These are phyloP conservation scores for Fraxinus velutina DNA, from an alignment of 305 asterid genomes.

Conservation along the genomic window DNA sequence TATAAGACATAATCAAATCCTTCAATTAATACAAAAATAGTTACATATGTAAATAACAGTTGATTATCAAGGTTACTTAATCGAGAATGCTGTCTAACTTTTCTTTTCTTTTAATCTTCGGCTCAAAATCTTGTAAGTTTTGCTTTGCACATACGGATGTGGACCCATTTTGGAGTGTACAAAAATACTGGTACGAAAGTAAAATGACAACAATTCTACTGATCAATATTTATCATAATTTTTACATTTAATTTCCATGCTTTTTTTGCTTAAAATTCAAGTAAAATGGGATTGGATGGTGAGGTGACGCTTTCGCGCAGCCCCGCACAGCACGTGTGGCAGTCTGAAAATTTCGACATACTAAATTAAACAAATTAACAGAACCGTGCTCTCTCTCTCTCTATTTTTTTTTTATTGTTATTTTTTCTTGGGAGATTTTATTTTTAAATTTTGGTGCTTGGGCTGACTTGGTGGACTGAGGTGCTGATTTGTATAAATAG, in stretches of 20 bases:
- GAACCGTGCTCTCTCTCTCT: background rate
- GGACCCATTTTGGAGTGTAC: conserved; percentile 40
- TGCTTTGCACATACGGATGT: conserved; percentile 38
- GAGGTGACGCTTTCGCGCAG: conserved; percentile 30
- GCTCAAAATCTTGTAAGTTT: conserved; percentile 23
- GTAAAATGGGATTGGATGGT: conserved; percentile 20
- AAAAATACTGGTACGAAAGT: conserved; percentile 26
- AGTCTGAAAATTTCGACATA: conserved; percentile 1
- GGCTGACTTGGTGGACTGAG: conserved; percentile 13
- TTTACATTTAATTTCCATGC: background rate
- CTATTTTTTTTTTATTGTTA: background rate
- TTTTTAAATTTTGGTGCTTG: background rate
- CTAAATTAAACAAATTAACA: background rate
- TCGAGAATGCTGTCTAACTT: conserved; percentile 26
- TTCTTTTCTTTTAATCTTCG: conserved; percentile 37
- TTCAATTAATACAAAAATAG: too few relatives aligned
- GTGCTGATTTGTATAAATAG: conserved; percentile 25
- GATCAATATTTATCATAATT: background rate
- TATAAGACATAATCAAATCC: background rate
- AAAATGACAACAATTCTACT: conserved; percentile 33
- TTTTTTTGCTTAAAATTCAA: conserved; percentile 22
- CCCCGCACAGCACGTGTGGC: conserved; percentile 19
- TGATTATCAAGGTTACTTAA: background rate
- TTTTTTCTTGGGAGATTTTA: background rate
- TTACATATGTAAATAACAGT: too few relatives aligned